These are phyloP conservation scores for Neurospora sublineolata DNA, from an alignment of 495 filamentous ascomycete species.

Conservation along the genomic window DNA sequence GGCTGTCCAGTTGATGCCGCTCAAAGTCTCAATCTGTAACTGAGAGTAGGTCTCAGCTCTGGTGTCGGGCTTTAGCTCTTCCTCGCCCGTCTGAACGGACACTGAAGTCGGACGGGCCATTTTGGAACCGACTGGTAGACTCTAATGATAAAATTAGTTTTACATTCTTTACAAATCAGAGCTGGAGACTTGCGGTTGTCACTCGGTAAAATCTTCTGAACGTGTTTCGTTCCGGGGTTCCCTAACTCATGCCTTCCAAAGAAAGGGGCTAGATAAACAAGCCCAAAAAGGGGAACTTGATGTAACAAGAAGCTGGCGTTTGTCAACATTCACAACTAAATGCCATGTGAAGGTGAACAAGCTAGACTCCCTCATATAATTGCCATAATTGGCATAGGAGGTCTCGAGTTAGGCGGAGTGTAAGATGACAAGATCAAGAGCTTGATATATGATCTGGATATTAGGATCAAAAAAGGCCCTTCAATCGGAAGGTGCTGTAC, in stretches of 20 bases:
- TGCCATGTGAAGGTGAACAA: not conserved
- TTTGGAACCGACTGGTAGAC: not conserved
- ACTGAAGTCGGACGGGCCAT: not conserved
- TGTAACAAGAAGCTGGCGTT: not conserved
- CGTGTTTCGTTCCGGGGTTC: not conserved
- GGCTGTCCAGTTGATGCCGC: constrained; percentile 5
- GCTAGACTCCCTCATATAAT: not conserved
- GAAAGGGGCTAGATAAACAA: not conserved
- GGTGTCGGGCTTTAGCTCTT: not conserved
- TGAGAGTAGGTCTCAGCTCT: not conserved
- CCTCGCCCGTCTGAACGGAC: not conserved
- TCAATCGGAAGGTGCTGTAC: not conserved
- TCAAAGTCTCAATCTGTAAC: not conserved
- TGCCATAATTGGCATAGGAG: not conserved
- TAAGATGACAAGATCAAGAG: not conserved
- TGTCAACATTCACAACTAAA: not conserved
- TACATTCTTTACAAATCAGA: not conserved
- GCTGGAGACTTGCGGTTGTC: not conserved
- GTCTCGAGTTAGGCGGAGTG: not conserved
- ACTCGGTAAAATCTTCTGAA: not conserved
- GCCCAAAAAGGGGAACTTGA: not conserved
- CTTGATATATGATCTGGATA: not conserved
- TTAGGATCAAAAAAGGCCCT: not conserved
- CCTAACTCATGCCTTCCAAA: not conserved
- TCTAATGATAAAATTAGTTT: not conserved